Percentiles rank a stretch among this genome's conserved stretches.
Conservation (phyloP, 2,329 filamentous ascomycete species). For the Fusarium graminum region DNA sequence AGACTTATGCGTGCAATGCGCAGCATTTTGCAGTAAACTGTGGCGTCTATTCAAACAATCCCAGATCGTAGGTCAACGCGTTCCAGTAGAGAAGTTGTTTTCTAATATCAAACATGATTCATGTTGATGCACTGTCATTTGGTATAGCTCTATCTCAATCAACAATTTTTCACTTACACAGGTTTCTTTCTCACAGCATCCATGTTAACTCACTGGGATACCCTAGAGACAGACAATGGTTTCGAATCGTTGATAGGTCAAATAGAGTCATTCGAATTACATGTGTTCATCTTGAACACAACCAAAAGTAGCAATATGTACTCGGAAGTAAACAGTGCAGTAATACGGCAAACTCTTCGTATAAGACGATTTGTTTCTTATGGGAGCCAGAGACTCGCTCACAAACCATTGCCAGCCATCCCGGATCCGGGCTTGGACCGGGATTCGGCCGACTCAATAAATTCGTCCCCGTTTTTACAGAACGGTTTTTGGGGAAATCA, state of each 20-base stretch:
- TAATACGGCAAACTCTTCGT: too few relatives aligned
- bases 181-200: neutral
- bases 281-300: neutral
- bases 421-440: slow-evolving; percentile 13
- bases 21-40: too few relatives aligned
- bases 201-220: neutral
- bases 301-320: neutral
- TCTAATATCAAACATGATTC: too few relatives aligned
- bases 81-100: too few relatives aligned
- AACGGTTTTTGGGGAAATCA: slow-evolving; percentile 35
- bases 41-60: too few relatives aligned
- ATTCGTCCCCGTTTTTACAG: slow-evolving; percentile 23
- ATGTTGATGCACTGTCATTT: neutral
- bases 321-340: neutral
- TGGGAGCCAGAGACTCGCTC: neutral
- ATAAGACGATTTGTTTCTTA: neutral
- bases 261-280: neutral
- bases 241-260: neutral
- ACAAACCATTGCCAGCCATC: neutral
- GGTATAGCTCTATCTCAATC: neutral
- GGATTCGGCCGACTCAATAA: slow-evolving; percentile 29
- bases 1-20: too few relatives aligned
- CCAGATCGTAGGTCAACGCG: too few relatives aligned
- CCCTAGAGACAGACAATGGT: neutral
- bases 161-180: neutral